Evolutionary conservation across 2,329 filamentous ascomycete species (phyloP).

Genomic region (Colletotrichum sp.): DNA sequence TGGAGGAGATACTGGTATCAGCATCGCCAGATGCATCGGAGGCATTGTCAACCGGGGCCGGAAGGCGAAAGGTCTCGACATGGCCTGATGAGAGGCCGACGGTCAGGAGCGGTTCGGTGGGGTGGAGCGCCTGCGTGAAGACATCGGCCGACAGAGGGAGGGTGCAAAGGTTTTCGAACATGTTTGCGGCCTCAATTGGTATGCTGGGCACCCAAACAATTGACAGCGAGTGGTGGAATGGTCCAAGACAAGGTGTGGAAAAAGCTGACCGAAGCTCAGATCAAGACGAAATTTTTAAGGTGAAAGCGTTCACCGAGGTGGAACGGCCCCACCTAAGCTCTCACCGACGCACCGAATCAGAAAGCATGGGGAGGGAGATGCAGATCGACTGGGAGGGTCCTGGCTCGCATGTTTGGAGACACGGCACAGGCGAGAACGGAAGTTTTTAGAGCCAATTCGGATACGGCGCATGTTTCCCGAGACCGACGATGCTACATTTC

Average conservation of each 20-base stretch:
- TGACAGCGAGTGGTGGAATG: background rate
- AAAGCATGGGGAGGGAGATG: background rate
- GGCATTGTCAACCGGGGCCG: conserved; percentile 53
- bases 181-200: conserved; percentile 38
- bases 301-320: conserved; percentile 2
- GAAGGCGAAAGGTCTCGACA: conserved; percentile 82
- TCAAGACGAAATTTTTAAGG: conserved; percentile 10
- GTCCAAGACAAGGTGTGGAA: background rate
- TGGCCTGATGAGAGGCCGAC: conserved; percentile 86
- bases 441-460: background rate
- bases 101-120: conserved; percentile 80
- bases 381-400: background rate
- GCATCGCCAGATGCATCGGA: conserved; percentile 56
- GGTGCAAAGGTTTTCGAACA: conserved; percentile 93
- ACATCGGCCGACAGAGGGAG: conserved; percentile 86
- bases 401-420: background rate
- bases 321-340: background rate
- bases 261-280: background rate
- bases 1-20: conserved; percentile 54
- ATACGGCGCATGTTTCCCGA: background rate
- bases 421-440: background rate
- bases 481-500: background rate
- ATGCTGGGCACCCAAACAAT: background rate
- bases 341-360: background rate
- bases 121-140: conserved; percentile 88